phyloP scores from a whole-genome alignment of 352 stramenopile species.

The Lagenidium sp. region DNA sequence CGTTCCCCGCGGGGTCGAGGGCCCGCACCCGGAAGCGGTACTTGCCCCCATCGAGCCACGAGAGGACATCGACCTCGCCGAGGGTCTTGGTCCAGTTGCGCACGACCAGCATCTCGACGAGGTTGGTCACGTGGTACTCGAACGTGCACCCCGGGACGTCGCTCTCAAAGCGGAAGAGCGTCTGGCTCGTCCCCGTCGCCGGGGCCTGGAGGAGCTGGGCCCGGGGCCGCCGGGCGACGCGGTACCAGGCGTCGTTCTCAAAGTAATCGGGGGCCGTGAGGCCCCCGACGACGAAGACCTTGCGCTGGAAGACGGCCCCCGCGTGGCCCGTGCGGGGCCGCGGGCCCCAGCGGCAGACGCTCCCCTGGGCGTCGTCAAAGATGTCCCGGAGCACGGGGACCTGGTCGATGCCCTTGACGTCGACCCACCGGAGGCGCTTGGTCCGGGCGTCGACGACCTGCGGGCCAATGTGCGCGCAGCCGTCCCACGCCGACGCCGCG shows the following conservation, averaged over 20 bases:
- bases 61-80: constrained; percentile 25
- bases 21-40: constrained; percentile 88
- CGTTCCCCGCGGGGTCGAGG: constrained; percentile 89
- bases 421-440: constrained; percentile 34
- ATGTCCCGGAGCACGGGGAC: constrained; percentile 51
- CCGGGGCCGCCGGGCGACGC: constrained; percentile 34
- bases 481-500: constrained; percentile 30
- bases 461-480: constrained; percentile 39
- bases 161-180: constrained; percentile 82
- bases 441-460: constrained; percentile 31
- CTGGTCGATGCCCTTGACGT: constrained; percentile 57
- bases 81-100: constrained; percentile 62
- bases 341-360: constrained; percentile 60
- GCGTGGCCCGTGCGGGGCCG: constrained; percentile 46
- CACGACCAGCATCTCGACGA: constrained; percentile 77
- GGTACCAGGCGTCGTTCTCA: constrained; percentile 87
- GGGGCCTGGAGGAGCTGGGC: constrained; percentile 44
- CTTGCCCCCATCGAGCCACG: constrained; percentile 72
- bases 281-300: constrained; percentile 67
- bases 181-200: constrained; percentile 46
- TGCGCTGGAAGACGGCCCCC: constrained; percentile 65
- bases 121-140: constrained; percentile 89
- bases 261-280: constrained; percentile 52
- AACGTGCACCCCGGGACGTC: constrained; percentile 87
- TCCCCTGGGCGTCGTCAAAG: constrained; percentile 52